phyloP scores from a whole-genome alignment of 805 yeast genomes.

The Gaillardinia entomophila region DNA sequence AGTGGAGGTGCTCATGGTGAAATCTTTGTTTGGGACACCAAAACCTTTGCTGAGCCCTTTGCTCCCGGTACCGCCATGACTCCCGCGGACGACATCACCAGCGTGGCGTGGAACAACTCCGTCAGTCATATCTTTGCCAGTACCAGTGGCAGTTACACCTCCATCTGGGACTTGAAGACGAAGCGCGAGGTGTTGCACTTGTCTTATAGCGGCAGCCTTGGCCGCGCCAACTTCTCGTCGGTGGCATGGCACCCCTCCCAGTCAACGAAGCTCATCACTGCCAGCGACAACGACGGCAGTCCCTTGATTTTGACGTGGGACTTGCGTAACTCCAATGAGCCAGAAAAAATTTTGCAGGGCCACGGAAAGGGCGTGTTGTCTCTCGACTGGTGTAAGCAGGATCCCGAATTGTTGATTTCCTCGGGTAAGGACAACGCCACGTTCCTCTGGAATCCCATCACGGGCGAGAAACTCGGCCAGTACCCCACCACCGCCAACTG shows the following conservation, averaged over 20 bases:
- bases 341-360: constrained; percentile 69
- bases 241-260: constrained; percentile 95
- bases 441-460: constrained; percentile 82
- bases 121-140: constrained; percentile 85
- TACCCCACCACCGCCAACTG: constrained; percentile 92
- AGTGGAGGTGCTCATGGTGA: constrained; percentile 90
- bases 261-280: constrained; percentile 83
- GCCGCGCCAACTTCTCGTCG: constrained; percentile 65
- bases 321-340: constrained; percentile 88
- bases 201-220: constrained; percentile 54
- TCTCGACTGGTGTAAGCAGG: constrained; percentile 89
- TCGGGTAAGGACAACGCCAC: constrained; percentile 90
- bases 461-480: constrained; percentile 69
- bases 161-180: constrained; percentile 90
- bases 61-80: constrained; percentile 76
- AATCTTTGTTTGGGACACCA: constrained; percentile 84
- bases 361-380: constrained; percentile 86
- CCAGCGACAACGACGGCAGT: constrained; percentile 71
- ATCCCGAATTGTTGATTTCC: constrained; percentile 73
- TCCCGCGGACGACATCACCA: constrained; percentile 73
- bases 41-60: constrained; percentile 50
- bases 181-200: constrained; percentile 85
- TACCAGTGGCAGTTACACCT: constrained; percentile 82
- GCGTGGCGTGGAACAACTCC: constrained; percentile 84
- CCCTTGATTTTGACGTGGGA: constrained; percentile 92